A percentile compares a stretch with the other conserved stretches of the same genome.
Evolutionary conservation across 2,329 filamentous ascomycete species (phyloP).

Genomic region (Teratosphaeria zuluensis): DNA sequence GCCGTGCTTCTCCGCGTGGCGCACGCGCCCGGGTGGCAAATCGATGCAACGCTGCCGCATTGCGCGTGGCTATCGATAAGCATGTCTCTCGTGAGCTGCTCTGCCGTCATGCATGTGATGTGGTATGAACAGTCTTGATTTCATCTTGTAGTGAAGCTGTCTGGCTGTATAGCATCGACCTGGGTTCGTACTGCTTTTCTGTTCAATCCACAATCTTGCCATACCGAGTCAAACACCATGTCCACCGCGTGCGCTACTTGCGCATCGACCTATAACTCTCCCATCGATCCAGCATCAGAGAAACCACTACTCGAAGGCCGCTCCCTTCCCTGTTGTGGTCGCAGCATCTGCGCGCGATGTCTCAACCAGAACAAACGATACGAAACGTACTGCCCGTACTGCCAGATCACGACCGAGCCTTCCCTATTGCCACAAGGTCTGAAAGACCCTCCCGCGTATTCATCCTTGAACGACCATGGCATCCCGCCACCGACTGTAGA

Average conservation of each 20-base stretch:
- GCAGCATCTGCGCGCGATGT: constrained; percentile 63
- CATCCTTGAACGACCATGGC: constrained; percentile 12
- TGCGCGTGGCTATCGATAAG: constrained; percentile 2
- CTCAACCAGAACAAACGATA: constrained; percentile 61
- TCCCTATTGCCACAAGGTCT: constrained; percentile 52
- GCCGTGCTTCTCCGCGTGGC: not conserved
- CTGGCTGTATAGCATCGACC: too few relatives aligned
- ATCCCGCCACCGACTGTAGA: constrained; percentile 27
- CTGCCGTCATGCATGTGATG: constrained; percentile 3
- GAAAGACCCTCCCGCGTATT: constrained; percentile 59
- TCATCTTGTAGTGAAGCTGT: too few relatives aligned
- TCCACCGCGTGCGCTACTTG: constrained; percentile 23
- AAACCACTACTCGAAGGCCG: constrained; percentile 53
- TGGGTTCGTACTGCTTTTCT: not conserved
- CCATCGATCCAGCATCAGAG: constrained; percentile 33
- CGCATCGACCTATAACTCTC: constrained; percentile 17
- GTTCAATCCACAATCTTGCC: not conserved
- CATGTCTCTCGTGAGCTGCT: not conserved
- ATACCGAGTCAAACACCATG: constrained; percentile 5
- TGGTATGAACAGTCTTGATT: not conserved
- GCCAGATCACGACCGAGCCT: constrained; percentile 57
- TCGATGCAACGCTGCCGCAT: not conserved
- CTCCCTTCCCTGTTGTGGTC: constrained; percentile 56
- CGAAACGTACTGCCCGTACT: constrained; percentile 60
- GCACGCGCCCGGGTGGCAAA: constrained; percentile 6